Evolutionary conservation across 805 yeast species (phyloP), one percentile per base, ranked within the genome.

Genomic region (Monosporozyma aerobia): DNA sequence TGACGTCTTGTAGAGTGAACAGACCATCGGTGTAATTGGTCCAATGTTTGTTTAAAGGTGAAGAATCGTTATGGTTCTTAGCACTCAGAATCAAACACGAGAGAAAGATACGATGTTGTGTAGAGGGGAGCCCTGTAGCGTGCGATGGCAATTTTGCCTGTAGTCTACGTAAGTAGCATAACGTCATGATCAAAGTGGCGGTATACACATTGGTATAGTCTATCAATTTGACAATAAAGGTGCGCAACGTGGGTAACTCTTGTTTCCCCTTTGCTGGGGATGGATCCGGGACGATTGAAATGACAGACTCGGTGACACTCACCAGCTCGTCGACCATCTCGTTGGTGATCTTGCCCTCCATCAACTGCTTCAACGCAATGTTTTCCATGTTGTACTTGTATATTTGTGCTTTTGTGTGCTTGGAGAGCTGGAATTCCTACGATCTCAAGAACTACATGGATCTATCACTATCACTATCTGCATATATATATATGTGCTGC

Each of bases 41-140:
- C 94, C 94, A 85, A 67, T 85, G 90, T 58, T 74, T 73, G 69
- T 85, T 85, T 63, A 83, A 81, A 55, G 90, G 89, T n/a, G 87
- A 81, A 3, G 85, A 79, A 63, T 85, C 94, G 68, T 85, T 85
- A 73, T 83, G 85, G 69, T 75, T 81, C 65, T 85, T 85, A 45
- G 89, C 79, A 13, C 87, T 79, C 56, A 85, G 73, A 53, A 85
- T 83, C 60, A 85, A 71, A 64, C 89, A 83, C n/a, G 88, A 85
- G 50, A 85, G 73, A 59, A 85, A 80, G 56, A 85, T 84, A 57
- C 94, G 73, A 69, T 85, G 92, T 63, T 86, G 74, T 3, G 92
- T 85, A 59, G 90, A 84, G 45, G 89, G 85, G 57, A 83, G 71
- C 22, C 92, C 92, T 60, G 80, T 82, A 29, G 89, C 87, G 57